Evolutionary conservation across 371 early-diverging fungal genomes (phyloP), one percentile per base, ranked within the genome.

Genomic region (Choanephora cucurbitarum): DNA sequence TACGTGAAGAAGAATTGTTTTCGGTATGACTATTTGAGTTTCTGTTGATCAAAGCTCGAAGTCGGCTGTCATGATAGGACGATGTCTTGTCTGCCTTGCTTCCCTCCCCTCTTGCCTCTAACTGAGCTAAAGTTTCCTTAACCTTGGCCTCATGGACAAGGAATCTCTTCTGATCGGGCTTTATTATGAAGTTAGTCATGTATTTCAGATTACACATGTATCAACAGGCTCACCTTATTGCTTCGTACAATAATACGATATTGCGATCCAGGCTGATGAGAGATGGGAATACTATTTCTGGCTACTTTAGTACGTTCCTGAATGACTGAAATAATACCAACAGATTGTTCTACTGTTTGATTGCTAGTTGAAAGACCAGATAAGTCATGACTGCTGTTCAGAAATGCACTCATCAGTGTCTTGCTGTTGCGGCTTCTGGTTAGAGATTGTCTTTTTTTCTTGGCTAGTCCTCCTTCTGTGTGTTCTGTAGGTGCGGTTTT

Each of bases 191-290:
- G 34, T 39, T 52, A 48, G n/a, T 14, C n/a, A 40, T 1, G 40
- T n/a, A n/a, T n/a, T n/a, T n/a, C n/a, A n/a, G n/a, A n/a, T n/a
- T n/a, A n/a, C n/a, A n/a, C n/a, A n/a, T n/a, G n/a, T n/a, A n/a
- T n/a, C n/a, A n/a, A n/a, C n/a, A n/a, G 3, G n/a, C 37, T 57
- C 60, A 66, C 75, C 57, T 66, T 55, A 58, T 56, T 68, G 6
- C 66, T 60, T 18, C 76, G 73, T 22, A 70, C 49, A 13, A 75
- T 75, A 42, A 75, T 64, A 15, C 76, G 68, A 57, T 63, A 74
- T 52, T 66, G 73, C n/a, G 61, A 49, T 15, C 52, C 66, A 55
- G 52, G 53, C 44, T 34, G 52, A 48, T 53, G 37, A 19, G 59
- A 62, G 41, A 52, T 60, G 10, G 11, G 14, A 37, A 6, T 37